Base-by-base conservation (phyloP, 352 stramenopile species). In the Pythium myriotylum region DNA sequence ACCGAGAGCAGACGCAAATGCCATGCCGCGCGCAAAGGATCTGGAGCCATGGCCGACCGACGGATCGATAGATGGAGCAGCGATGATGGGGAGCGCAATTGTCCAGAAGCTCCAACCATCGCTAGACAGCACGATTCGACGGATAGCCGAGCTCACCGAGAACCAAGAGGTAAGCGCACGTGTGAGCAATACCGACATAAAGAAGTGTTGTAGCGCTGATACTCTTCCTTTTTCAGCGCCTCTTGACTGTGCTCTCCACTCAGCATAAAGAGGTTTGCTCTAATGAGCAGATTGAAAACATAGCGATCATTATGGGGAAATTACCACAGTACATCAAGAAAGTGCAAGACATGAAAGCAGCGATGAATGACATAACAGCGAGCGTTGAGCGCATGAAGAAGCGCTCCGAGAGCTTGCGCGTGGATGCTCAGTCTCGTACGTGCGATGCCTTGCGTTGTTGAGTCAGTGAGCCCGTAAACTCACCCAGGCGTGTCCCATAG, bases 351-450 rank as follows among this genome's bases (percentile, higher is more conserved):
- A 85, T 92, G 14, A 84, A 80, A 27, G 43, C 72, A n/a, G 69
- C 72, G 4, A 89, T 91, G 74, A 54, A 48, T 16, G 81, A 91
- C 29, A 90, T 91, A 42, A 72, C 77, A 8, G 50, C 64, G 2
- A 84, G 59, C 22, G 73, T 86, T 37, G 81, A 91, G 9, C 79
- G 74, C 46, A 90, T 91, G 77, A 90, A 89, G 71, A 81, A 76
- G 45, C 81, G 82, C 33, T 74, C 77, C 14, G 84, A 92, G 51
- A 76, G 46, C 37, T 54, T 92, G 5, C 81, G 81, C n/a, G 76
- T 92, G 27, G 84, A 92, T 32, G 81, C 84, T 2, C 84, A 92
- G 58, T 92, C 84, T 13, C 64, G 83, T 92, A 79, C 63, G 83
- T 80, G 24, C 20, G 10, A 14, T 40, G 24, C 19, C 29, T n/a